These are phyloP conservation scores for Mortierella sp. DNA, from an alignment of 371 early-diverging fungal genomes.

Conservation along the genomic window DNA sequence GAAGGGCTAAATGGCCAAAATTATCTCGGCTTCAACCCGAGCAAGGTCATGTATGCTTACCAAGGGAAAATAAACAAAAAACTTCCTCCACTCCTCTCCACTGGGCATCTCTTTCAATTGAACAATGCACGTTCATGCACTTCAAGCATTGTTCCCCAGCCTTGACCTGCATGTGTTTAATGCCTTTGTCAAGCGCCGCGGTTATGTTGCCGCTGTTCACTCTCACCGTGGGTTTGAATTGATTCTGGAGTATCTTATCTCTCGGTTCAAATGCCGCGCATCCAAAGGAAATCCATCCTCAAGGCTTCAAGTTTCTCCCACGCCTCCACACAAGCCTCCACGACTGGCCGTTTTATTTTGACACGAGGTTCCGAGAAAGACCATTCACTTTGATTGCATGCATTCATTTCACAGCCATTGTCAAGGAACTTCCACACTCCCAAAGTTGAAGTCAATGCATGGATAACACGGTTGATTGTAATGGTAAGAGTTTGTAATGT, in stretches of 20 bases:
- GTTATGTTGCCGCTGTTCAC: neutral
- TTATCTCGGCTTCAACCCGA: neutral
- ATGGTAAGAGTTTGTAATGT: neutral
- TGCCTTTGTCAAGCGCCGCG: neutral
- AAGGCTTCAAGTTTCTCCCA: neutral
- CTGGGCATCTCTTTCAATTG: neutral
- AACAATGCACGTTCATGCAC: neutral
- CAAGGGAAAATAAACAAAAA: constrained; percentile 9
- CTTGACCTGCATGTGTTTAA: neutral
- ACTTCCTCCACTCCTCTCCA: neutral
- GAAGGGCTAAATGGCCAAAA: neutral
- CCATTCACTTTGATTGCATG: neutral
- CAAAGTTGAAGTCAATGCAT: neutral
- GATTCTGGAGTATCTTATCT: neutral
- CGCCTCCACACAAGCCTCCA: neutral
- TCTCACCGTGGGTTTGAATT: neutral
- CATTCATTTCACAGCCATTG: neutral
- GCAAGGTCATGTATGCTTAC: neutral
- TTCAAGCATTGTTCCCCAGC: neutral
- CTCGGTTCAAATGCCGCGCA: neutral
- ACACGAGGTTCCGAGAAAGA: neutral
- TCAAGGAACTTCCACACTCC: neutral
- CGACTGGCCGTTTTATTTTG: neutral
- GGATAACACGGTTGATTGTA: neutral
- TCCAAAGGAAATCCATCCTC: neutral